A percentile compares a stretch with the other conserved stretches of the same genome.
Evolutionary conservation across 108 stramenopile species (phyloP).

Genomic region (Aurantiochytrium sp.): DNA sequence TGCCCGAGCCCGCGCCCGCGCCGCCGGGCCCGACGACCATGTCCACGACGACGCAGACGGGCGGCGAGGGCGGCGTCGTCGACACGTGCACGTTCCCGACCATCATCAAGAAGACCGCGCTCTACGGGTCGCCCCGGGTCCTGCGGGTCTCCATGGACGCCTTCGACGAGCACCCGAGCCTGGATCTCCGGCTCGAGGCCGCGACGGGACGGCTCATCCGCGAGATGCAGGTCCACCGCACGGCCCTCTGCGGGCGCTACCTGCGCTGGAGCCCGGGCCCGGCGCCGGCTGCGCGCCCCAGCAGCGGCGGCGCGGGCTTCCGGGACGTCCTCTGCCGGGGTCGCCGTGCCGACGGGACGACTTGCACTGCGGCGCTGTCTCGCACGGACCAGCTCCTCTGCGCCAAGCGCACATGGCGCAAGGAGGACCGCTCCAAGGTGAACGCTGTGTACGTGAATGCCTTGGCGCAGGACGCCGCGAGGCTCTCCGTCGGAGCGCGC

Average conservation of each 20-base stretch:
- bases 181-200: neutral
- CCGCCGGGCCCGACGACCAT: too few relatives aligned
- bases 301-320: neutral
- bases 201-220: neutral
- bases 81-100: neutral
- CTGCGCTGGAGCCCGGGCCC: neutral
- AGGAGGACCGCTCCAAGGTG: neutral
- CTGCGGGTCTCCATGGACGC: neutral
- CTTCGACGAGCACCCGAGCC: neutral
- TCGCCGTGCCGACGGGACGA: neutral
- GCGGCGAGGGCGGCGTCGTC: neutral
- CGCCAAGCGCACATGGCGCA: neutral
- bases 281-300: neutral
- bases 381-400: neutral
- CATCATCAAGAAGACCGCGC: neutral
- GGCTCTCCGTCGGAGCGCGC: neutral
- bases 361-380: neutral
- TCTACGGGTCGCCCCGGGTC: neutral
- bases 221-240: neutral
- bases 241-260: neutral
- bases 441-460: neutral
- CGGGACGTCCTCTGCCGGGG: neutral
- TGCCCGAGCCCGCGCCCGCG: too few relatives aligned
- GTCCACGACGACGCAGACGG: too few relatives aligned
- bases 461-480: neutral